phyloP scores from a whole-genome alignment of 352 stramenopile genomes.

The Albugo laibachii region DNA sequence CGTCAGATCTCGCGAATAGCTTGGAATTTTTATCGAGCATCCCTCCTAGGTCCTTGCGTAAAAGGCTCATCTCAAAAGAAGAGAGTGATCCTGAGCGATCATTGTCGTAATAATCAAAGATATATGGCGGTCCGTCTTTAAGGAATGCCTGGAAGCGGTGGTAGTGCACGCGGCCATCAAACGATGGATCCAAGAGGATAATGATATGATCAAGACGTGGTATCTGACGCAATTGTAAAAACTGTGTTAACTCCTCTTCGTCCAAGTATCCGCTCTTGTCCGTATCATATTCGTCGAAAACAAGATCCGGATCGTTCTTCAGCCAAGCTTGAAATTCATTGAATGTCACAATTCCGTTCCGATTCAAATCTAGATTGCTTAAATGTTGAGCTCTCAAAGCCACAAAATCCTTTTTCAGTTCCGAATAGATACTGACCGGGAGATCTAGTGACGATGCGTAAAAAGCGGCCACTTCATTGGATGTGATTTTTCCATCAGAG shows the following conservation, averaged over 20 bases:
- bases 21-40: constrained; percentile 17
- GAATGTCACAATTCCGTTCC: constrained; percentile 36
- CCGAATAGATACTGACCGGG: constrained; percentile 16
- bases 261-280: constrained; percentile 74
- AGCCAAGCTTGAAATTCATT: constrained; percentile 50
- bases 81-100: constrained; percentile 31
- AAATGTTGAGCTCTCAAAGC: constrained; percentile 37
- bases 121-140: constrained; percentile 19
- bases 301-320: constrained; percentile 40
- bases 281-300: constrained; percentile 67
- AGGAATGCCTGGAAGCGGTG: constrained; percentile 26
- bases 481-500: constrained; percentile 45
- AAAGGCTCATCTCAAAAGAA: constrained; percentile 35
- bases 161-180: constrained; percentile 70
- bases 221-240: constrained; percentile 48
- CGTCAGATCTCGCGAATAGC: neutral
- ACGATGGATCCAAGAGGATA: constrained; percentile 57
- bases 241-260: constrained; percentile 53
- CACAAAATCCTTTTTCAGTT: constrained; percentile 29
- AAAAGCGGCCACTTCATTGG: constrained; percentile 17
- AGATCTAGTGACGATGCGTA: constrained; percentile 1
- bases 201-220: constrained; percentile 37
- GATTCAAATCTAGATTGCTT: constrained; percentile 21
- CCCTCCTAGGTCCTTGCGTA: constrained; percentile 40
- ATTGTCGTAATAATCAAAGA: constrained; percentile 61